phyloP scores from a whole-genome alignment of 257 asterid genomes.

The Solanum boliviense region DNA sequence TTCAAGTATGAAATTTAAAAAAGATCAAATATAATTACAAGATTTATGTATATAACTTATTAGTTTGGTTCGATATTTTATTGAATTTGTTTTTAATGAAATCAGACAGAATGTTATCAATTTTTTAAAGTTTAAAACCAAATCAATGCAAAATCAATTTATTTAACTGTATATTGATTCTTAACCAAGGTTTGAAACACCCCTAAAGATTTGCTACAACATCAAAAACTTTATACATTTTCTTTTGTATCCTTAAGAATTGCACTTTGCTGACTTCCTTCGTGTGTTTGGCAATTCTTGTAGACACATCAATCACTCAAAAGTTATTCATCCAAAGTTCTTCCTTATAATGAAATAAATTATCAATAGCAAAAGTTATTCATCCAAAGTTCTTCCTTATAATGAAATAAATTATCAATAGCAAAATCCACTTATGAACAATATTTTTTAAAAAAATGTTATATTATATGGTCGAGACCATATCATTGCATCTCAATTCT shows the following conservation, averaged over 20 bases:
- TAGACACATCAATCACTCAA: neutral
- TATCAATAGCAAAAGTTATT: neutral
- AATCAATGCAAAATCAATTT: neutral
- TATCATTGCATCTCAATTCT: neutral
- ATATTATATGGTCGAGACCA: neutral
- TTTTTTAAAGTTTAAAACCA: neutral
- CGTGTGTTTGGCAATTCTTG: neutral
- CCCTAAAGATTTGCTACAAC: neutral
- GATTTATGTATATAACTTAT: neutral
- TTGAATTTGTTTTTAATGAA: neutral
- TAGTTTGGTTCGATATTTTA: accelerated
- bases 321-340: neutral
- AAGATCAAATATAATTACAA: accelerated
- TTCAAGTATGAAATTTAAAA: neutral
- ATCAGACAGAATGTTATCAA: neutral
- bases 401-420: neutral
- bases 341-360: neutral
- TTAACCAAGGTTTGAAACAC: neutral
- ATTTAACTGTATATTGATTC: neutral
- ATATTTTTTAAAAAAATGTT: accelerated
- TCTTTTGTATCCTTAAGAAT: neutral
- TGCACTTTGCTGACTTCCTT: neutral
- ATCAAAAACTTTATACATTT: neutral
- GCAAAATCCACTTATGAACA: neutral
- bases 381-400: neutral